These are phyloP conservation scores for Ophiostoma piceae DNA, from an alignment of 2,329 filamentous ascomycete genomes.

Conservation along the genomic window DNA sequence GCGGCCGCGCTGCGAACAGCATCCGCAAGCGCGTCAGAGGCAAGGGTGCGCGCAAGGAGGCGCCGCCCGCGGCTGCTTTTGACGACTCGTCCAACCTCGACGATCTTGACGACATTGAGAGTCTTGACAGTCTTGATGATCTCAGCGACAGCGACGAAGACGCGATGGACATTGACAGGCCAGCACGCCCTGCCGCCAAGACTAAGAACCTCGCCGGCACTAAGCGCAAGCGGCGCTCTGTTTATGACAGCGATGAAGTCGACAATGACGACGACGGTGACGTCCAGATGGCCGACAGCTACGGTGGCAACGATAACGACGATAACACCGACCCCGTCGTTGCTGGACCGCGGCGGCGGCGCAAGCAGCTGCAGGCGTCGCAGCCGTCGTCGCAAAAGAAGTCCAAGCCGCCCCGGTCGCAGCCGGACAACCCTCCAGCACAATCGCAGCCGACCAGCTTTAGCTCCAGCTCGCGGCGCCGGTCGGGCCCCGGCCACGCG, in stretches of 20 bases:
- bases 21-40: background rate
- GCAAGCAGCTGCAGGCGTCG: background rate
- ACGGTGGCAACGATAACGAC: slow-evolving; percentile 13
- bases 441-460: background rate
- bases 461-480: background rate
- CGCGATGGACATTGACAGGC: background rate
- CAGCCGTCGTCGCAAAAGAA: background rate
- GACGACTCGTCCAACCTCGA: background rate
- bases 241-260: no score
- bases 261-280: background rate
- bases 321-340: slow-evolving; percentile 1
- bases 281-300: background rate
- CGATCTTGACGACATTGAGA: background rate
- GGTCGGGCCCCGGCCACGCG: background rate
- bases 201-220: background rate
- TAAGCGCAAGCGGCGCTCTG: slow-evolving; percentile 5
- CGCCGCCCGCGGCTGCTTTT: slow-evolving; percentile 17
- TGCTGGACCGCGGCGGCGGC: background rate
- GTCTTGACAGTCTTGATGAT: background rate
- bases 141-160: background rate
- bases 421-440: background rate
- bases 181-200: background rate
- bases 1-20: slow-evolving; percentile 11
- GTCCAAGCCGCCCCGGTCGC: background rate
- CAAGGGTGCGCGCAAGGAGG: slow-evolving; percentile 28